Base-by-base conservation (phyloP, 768 basidiomycete species). In the Agaricus sinodeliciosus region DNA sequence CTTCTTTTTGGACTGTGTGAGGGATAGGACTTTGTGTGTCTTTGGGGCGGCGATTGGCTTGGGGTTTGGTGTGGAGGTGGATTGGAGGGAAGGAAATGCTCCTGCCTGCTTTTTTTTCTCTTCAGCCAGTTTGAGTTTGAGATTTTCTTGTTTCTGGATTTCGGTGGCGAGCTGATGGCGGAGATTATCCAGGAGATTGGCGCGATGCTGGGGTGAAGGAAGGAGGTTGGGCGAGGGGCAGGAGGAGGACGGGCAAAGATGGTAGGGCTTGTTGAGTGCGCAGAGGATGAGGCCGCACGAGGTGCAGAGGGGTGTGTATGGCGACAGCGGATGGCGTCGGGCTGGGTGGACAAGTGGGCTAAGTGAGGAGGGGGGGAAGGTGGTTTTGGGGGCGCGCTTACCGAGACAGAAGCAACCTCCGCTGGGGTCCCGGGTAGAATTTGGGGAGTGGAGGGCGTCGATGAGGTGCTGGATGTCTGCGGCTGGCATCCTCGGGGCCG, bases 371-470 rank as follows among this genome's bases (percentile, higher is more conserved):
- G n/a, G 48, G 16, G n/a, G 16, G 41, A 28, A 46, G 8, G n/a
- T 2, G 25, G 9, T n/a, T 37, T 11, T 9, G 34, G 46, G 40
- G 11, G 25, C 3, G 4, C 26, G 58, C 67, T 28, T 48, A 81
- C 85, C 83, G 69, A 80, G 78, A 58, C 85, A 88, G 60, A 84
- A 87, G 60, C 85, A 88, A 0, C 85, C 84, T 3, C 81, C 79
- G 37, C 75, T 78, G 0, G 81, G 76, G 64, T 87, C 84, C 51
- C 67, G 77, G 37, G 67, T 62, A 0, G 49, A 63, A 0, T n/a
- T n/a, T n/a, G 68, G 68, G n/a, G 63, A 2, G 69, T 61, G 12
- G 61, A 63, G 19, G 81, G 63, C 3, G 66, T 72, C 58, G 58
- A 85, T 81, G 15, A 87, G 69, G 19, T 56, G 59, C 18, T 28